These are phyloP conservation scores for Soucietia sequanensis DNA, from an alignment of 805 yeast species.

Conservation along the genomic window DNA sequence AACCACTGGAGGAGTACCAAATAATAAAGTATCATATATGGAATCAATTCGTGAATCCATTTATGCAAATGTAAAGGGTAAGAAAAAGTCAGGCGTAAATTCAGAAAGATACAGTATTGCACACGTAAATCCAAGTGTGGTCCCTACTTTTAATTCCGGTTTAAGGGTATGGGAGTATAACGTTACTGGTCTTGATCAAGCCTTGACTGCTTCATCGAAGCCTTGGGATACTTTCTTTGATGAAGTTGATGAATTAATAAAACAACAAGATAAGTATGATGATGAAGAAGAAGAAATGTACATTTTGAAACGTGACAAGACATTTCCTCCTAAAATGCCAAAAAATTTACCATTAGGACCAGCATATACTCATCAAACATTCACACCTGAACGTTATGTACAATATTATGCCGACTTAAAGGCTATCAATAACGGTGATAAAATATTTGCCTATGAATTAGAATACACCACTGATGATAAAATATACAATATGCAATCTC, in stretches of 20 bases:
- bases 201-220: too few species aligned
- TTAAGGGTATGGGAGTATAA: slow-evolving; percentile 86
- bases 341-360: slow-evolving; percentile 60
- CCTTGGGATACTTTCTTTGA: slow-evolving; percentile 63
- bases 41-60: slow-evolving; percentile 50
- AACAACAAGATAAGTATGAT: slow-evolving; percentile 27
- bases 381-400: slow-evolving; percentile 69
- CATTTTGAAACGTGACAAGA: slow-evolving; percentile 45
- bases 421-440: slow-evolving; percentile 42
- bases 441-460: slow-evolving; percentile 54
- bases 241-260: slow-evolving; percentile 38
- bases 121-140: slow-evolving; percentile 68
- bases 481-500: slow-evolving; percentile 50
- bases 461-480: slow-evolving; percentile 70
- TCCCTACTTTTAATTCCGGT: slow-evolving; percentile 86
- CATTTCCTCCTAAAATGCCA: slow-evolving; percentile 65
- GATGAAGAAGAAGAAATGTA: slow-evolving; percentile 16
- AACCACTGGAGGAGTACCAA: slow-evolving; percentile 58
- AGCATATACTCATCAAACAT: slow-evolving; percentile 67
- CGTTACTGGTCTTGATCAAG: slow-evolving; percentile 49
- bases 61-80: slow-evolving; percentile 50
- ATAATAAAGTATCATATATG: slow-evolving; percentile 65
- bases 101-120: slow-evolving; percentile 67
- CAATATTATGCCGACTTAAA: slow-evolving; percentile 72
- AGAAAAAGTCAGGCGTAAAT: slow-evolving; percentile 38